These are phyloP conservation scores for Lactarius hatsudake DNA, from an alignment of 768 basidiomycete genomes.

Conservation along the genomic window DNA sequence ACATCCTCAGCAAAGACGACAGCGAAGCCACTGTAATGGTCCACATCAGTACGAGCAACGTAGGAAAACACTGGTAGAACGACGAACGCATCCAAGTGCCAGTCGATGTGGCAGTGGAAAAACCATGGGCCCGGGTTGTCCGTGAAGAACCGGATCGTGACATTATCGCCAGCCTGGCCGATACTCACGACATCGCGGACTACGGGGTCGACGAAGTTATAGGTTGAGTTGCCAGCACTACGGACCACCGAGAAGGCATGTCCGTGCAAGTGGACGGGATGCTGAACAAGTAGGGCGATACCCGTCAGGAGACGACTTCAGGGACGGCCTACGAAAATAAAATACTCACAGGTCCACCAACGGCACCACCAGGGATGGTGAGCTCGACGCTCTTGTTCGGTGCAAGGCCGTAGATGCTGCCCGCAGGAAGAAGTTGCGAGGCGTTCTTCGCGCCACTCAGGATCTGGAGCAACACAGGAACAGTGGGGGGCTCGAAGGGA, in stretches of 20 bases:
- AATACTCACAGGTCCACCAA: constrained; percentile 9
- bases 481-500: constrained; percentile 1
- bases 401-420: constrained; percentile 16
- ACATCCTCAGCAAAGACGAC: constrained; percentile 20
- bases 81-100: constrained; percentile 40
- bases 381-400: constrained; percentile 19
- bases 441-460: constrained; percentile 13
- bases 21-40: constrained; percentile 7
- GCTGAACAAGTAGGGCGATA: constrained; percentile 1
- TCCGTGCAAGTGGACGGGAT: constrained; percentile 23
- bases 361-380: constrained; percentile 7
- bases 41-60: constrained; percentile 3
- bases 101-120: constrained; percentile 35
- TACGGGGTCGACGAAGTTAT: constrained; percentile 26
- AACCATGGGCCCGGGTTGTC: constrained; percentile 34
- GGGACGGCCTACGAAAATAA: neutral
- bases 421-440: constrained; percentile 9
- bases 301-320: neutral
- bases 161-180: constrained; percentile 12
- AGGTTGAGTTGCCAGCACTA: constrained; percentile 23
- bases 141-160: constrained; percentile 32
- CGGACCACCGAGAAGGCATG: constrained; percentile 29
- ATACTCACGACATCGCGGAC: constrained; percentile 27
- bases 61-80: constrained; percentile 47
- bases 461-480: constrained; percentile 21